Evolutionary conservation across 495 filamentous ascomycete genomes (phyloP), one percentile per base, ranked within the genome.

Genomic region (Xylaria telfairii): DNA sequence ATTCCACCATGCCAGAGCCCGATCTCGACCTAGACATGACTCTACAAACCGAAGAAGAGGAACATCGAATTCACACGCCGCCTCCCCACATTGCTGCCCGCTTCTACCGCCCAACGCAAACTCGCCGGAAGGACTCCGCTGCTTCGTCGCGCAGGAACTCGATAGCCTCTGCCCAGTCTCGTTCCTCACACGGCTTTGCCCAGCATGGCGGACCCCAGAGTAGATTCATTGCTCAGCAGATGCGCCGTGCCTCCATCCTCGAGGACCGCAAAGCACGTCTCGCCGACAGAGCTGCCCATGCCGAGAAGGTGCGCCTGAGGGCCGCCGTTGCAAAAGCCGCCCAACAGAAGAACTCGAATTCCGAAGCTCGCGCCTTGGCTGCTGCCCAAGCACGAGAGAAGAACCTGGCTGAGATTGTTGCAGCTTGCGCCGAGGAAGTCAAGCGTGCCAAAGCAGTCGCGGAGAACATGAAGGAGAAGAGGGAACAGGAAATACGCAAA

Each of bases 351-450:
- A 86, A 75, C 46, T 85, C 72, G 51, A 89, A 90, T 77, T 88
- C 89, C 71, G 93, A 98, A 80, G 93, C 96, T 81, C 83, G 92
- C 73, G 94, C 93, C 1, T 77, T 97, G 69, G 94, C 95, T n/a
- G 96, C 96, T 5, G 92, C 96, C 60, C 89, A 96, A 71, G 92
- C 95, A 24, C 89, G 96, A 49, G 93, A 98, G 84, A 92, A 92
- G 74, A 92, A 97, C 61, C 80, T 99, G 28, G 96, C 94, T 0
- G 94, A 97, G 79, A 97, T 98, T 34, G 92, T 95, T 13, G 96
- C 95, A 46, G 90, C 90, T 75, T 98, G 96, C 78, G 95, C 96
- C 64, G 95, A 95, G 77, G 96, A 99, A 81, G 96, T 99, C 59
- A 92, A 92, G 74, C 87, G 95, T 57, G 96, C 96, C 63, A 99